These are phyloP conservation scores for Sungouiozyma ichnusensis DNA, from an alignment of 805 yeast species.

Conservation along the genomic window DNA sequence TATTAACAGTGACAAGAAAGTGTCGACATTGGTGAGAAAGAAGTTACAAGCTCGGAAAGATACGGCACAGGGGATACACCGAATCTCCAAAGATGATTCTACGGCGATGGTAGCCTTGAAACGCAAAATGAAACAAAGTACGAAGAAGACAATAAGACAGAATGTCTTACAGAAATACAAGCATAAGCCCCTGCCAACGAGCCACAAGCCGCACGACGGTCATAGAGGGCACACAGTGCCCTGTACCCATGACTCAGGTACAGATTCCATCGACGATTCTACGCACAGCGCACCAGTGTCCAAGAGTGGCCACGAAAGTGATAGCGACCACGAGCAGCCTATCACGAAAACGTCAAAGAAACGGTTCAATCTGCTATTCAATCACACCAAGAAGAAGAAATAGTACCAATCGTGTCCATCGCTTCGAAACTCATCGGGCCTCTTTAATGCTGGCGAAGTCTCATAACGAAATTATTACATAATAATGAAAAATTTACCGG, in stretches of 20 bases:
- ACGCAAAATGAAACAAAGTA: conserved; percentile 22
- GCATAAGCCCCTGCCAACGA: no score
- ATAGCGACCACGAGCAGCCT: not conserved
- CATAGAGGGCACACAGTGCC: no score
- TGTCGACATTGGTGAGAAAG: conserved; percentile 24
- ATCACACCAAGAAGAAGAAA: not conserved
- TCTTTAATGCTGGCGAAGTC: no score
- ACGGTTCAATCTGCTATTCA: not conserved
- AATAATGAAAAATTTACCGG: not conserved
- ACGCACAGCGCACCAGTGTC: no score
- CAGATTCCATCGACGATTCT: no score
- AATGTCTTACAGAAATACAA: not conserved
- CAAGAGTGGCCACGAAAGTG: not conserved
- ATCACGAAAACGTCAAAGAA: not conserved
- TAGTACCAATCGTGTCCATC: no score
- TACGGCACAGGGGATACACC: conserved; percentile 11
- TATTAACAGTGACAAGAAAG: conserved; percentile 25
- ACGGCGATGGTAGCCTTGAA: conserved; percentile 29
- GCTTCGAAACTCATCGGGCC: no score
- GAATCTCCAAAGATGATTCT: conserved; percentile 25
- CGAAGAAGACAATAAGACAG: not conserved
- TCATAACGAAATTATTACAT: not conserved
- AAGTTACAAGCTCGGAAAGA: conserved; percentile 10
- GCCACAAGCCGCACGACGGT: no score
- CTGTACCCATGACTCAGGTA: no score